phyloP scores from a whole-genome alignment of 2,329 filamentous ascomycete species.

The Arthrobotrys musiformis region DNA sequence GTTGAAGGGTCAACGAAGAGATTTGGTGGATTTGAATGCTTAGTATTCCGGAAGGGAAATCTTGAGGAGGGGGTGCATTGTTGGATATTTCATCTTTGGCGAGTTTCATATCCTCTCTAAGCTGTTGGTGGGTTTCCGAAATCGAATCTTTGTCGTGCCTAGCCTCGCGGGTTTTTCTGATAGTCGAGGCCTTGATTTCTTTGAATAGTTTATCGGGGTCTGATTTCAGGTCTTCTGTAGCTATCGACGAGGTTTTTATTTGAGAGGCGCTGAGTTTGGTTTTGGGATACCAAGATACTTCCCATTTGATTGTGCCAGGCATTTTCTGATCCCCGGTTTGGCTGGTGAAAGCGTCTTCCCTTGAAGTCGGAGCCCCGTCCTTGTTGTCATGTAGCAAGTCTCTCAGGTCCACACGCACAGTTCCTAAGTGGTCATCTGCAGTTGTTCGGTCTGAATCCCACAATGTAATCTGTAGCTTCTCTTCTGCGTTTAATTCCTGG shows the following conservation, averaged over 20 bases:
- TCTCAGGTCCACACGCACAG: conserved; percentile 91
- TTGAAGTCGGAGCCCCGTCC: conserved; percentile 76
- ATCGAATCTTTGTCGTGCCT: conserved; percentile 69
- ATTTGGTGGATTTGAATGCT: conserved; percentile 79
- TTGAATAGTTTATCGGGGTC: conserved; percentile 36
- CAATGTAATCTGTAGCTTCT: conserved; percentile 90
- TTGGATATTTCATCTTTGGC: conserved; percentile 74
- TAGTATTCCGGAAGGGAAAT: conserved; percentile 74
- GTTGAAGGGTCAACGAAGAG: conserved; percentile 69
- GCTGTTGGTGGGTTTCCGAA: conserved; percentile 74
- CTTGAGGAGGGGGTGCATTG: conserved; percentile 72
- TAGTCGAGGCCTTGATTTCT: conserved; percentile 64
- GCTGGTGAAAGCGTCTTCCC: conserved; percentile 83
- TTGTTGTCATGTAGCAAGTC: conserved; percentile 90
- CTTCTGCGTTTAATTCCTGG: conserved; percentile 90
- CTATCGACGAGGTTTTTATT: conserved; percentile 7
- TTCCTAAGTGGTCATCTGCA: conserved; percentile 93
- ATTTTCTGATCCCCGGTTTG: conserved; percentile 86
- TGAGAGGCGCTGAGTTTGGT: conserved; percentile 67
- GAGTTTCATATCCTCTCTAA: conserved; percentile 73
- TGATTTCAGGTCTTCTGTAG: conserved; percentile 20
- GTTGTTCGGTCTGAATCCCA: conserved; percentile 94
- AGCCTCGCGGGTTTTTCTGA: conserved; percentile 74
- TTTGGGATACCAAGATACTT: conserved; percentile 94
- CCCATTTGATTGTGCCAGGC: conserved; percentile 94